These are phyloP conservation scores for Stropharia rugosoannulata DNA, from an alignment of 768 basidiomycete genomes.

Conservation along the genomic window DNA sequence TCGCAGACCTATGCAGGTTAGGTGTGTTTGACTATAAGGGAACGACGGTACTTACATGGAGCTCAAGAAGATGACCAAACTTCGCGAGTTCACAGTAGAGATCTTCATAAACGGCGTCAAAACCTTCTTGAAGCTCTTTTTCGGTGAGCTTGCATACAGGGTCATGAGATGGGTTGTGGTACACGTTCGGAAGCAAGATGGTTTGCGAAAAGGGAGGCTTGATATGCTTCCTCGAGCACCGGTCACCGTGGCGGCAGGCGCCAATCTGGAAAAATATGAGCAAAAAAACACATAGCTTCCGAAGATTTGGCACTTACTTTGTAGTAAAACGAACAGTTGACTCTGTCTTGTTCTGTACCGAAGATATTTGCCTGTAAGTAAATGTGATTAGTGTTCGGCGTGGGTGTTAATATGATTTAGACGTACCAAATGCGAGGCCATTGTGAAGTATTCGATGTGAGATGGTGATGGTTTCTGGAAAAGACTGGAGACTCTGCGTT, in stretches of 20 bases:
- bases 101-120: slow-evolving; percentile 94
- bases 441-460: slow-evolving; percentile 13
- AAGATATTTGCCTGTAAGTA: slow-evolving; percentile 84
- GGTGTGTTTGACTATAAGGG: slow-evolving; percentile 1
- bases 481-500: not conserved
- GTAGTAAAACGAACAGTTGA: slow-evolving; percentile 99
- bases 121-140: slow-evolving; percentile 87
- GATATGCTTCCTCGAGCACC: slow-evolving; percentile 98
- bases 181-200: slow-evolving; percentile 94
- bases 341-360: slow-evolving; percentile 91
- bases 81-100: slow-evolving; percentile 93
- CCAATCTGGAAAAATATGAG: slow-evolving; percentile 62
- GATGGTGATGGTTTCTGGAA: slow-evolving; percentile 3
- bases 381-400: slow-evolving; percentile 6
- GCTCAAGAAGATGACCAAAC: slow-evolving; percentile 92
- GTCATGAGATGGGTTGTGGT: slow-evolving; percentile 96
- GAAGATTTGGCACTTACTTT: slow-evolving; percentile 53
- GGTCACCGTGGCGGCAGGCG: slow-evolving; percentile 96
- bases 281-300: not conserved
- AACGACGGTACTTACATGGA: slow-evolving; percentile 65
- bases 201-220: slow-evolving; percentile 97
- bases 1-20: slow-evolving; percentile 74
- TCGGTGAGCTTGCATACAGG: slow-evolving; percentile 86
- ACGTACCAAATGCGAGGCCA: slow-evolving; percentile 80
- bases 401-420: not conserved